phyloP scores from a whole-genome alignment of 2,329 filamentous ascomycete species.

The Colletotrichum sp. region DNA sequence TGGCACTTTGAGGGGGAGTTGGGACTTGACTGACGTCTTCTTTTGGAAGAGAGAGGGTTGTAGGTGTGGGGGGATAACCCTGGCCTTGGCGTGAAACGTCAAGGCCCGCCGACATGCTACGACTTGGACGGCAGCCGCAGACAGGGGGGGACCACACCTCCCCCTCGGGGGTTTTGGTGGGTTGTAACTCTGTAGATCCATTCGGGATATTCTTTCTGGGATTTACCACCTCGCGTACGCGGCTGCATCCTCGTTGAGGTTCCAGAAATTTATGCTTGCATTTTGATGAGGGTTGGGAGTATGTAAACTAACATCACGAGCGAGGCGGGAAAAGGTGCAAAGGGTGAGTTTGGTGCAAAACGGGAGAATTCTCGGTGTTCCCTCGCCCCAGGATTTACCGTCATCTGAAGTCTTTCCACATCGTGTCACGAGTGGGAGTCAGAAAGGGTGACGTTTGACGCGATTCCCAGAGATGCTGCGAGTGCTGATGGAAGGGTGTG shows the following conservation, averaged over 20 bases:
- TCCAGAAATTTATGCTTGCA: background rate
- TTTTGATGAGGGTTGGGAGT: background rate
- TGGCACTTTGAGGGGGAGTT: background rate
- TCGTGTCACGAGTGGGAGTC: background rate
- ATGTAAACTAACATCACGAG: fast-evolving
- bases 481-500: background rate
- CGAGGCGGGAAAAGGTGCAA: fast-evolving
- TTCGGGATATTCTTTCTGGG: background rate
- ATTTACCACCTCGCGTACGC: background rate
- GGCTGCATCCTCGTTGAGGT: background rate
- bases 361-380: background rate
- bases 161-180: background rate
- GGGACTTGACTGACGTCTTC: background rate
- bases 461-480: background rate
- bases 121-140: background rate
- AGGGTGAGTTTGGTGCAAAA: background rate
- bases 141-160: background rate
- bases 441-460: background rate
- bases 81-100: background rate
- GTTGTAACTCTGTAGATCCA: background rate
- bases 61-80: background rate
- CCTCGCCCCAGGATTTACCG: background rate
- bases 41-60: background rate
- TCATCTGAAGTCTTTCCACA: background rate
- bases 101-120: background rate